These are phyloP conservation scores for Talinum fruticosum DNA, from an alignment of 148 eudicot species.

Conservation along the genomic window DNA sequence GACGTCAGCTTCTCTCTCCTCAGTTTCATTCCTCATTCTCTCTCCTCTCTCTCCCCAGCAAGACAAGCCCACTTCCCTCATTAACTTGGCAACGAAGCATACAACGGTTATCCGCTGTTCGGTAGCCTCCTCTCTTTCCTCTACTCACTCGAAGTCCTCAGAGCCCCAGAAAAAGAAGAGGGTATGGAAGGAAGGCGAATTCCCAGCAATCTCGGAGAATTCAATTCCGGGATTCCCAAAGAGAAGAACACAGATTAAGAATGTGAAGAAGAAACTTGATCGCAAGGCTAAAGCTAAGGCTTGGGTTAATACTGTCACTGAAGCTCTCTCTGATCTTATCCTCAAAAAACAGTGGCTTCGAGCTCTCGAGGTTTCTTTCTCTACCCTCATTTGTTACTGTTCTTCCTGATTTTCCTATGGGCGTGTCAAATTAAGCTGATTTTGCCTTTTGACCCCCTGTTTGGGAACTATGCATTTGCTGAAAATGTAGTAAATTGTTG, in stretches of 20 bases:
- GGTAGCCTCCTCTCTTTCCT: slow-evolving; percentile 27
- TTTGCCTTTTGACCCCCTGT: too few species aligned
- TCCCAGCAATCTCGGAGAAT: slow-evolving; percentile 45
- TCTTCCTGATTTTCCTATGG: not conserved
- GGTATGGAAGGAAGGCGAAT: slow-evolving; percentile 81
- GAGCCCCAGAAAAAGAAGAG: slow-evolving; percentile 38
- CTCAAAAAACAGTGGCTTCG: slow-evolving; percentile 70
- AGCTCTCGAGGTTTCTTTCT: slow-evolving; percentile 73
- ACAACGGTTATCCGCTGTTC: slow-evolving; percentile 24
- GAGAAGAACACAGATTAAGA: slow-evolving; percentile 53
- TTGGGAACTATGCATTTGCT: too few species aligned
- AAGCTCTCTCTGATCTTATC: slow-evolving; percentile 67
- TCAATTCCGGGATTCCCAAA: slow-evolving; percentile 40
- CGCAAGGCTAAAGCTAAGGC: slow-evolving; percentile 52
- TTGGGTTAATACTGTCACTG: slow-evolving; percentile 90
- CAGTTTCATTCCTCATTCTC: slow-evolving; percentile 44
- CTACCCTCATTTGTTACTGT: not conserved
- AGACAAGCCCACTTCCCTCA: slow-evolving; percentile 20
- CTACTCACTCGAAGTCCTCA: slow-evolving; percentile 16
- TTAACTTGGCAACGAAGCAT: slow-evolving; percentile 15
- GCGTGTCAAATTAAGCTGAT: not conserved
- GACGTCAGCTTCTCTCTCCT: slow-evolving; percentile 35
- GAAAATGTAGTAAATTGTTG: too few species aligned
- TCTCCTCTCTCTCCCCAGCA: slow-evolving; percentile 29
- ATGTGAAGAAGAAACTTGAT: slow-evolving; percentile 72